Conservation (phyloP, 1,284 basidiomycete genomes). For the Heimioporus punctisporus region DNA sequence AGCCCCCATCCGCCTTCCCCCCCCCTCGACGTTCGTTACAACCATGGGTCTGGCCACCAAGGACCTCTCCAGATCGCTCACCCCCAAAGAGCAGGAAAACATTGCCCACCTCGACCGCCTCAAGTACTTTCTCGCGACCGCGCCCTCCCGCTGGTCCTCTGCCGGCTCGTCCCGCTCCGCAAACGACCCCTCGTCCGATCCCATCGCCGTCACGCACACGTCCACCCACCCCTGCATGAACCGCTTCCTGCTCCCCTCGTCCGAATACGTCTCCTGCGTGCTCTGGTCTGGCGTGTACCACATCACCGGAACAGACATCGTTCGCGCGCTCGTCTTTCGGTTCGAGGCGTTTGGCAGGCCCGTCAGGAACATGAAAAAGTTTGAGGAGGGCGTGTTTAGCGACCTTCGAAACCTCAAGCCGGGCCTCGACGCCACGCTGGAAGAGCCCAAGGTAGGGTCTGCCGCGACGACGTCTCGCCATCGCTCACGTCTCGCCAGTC, state of each 20-base stretch:
- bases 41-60: conserved; percentile 32
- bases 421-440: conserved; percentile 86
- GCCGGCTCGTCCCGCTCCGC: conserved; percentile 26
- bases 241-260: conserved; percentile 81
- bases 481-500: conserved; percentile 47
- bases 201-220: conserved; percentile 24
- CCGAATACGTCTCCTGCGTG: conserved; percentile 89
- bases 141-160: conserved; percentile 67
- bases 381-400: conserved; percentile 93
- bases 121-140: conserved; percentile 89
- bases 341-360: conserved; percentile 89
- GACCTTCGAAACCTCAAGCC: conserved; percentile 92
- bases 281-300: conserved; percentile 90
- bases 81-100: conserved; percentile 63
- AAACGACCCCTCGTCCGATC: conserved; percentile 16
- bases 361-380: conserved; percentile 86
- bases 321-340: conserved; percentile 86
- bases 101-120: conserved; percentile 75
- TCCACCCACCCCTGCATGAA: conserved; percentile 73
- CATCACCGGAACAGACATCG: conserved; percentile 91
- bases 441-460: conserved; percentile 83
- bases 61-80: conserved; percentile 48
- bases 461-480: conserved; percentile 1
- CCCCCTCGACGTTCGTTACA: conserved; percentile 12
- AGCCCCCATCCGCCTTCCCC: conserved; percentile 2